A percentile compares a stretch with the other conserved stretches of the same genome.
These are phyloP conservation scores for Cairneyella variabilis DNA, from an alignment of 495 filamentous ascomycete genomes.

Conservation along the genomic window DNA sequence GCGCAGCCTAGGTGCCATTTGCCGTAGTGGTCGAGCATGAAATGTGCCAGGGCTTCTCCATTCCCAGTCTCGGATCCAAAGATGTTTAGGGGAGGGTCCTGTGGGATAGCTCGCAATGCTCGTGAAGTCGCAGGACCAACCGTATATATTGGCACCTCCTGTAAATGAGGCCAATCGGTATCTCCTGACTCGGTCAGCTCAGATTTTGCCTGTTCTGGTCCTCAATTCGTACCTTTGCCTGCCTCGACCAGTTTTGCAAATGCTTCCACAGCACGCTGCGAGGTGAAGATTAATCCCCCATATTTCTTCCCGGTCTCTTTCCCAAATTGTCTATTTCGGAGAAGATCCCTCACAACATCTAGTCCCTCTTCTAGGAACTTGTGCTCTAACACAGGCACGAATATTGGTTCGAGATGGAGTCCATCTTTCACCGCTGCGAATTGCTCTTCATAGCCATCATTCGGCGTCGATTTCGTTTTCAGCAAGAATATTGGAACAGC, in stretches of 20 bases:
- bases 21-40: conserved; percentile 71
- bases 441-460: conserved; percentile 74
- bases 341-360: conserved; percentile 31
- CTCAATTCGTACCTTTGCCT: conserved; percentile 33
- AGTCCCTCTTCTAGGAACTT: conserved; percentile 43
- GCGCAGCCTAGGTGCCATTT: conserved; percentile 33
- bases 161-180: conserved; percentile 41
- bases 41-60: conserved; percentile 69
- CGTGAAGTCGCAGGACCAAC: conserved; percentile 89
- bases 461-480: conserved; percentile 77
- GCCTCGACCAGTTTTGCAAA: conserved; percentile 64
- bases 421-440: conserved; percentile 52
- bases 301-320: conserved; percentile 38
- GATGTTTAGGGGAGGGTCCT: conserved; percentile 45
- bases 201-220: conserved; percentile 15
- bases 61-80: conserved; percentile 77
- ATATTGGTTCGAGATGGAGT: conserved; percentile 46
- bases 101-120: conserved; percentile 58
- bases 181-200: conserved; percentile 18
- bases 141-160: conserved; percentile 68
- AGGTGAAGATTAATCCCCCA: conserved; percentile 88
- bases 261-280: conserved; percentile 87
- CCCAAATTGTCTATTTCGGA: conserved; percentile 33
- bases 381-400: conserved; percentile 85
- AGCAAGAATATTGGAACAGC: conserved; percentile 69